These are phyloP conservation scores for Cyberlindnera galapagoensis DNA, from an alignment of 805 yeast species.

Conservation along the genomic window DNA sequence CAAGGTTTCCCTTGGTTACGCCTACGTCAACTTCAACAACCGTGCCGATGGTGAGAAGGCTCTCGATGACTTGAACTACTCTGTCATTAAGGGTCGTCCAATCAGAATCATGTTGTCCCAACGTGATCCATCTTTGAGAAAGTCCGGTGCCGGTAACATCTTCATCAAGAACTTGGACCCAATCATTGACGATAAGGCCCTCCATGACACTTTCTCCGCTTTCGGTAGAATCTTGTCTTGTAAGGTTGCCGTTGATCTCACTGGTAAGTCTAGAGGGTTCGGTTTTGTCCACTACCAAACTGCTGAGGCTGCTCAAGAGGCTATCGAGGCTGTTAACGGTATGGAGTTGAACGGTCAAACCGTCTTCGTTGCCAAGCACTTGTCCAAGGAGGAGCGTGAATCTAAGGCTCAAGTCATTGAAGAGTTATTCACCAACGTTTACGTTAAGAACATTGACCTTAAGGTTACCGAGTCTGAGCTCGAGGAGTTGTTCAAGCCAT, in stretches of 20 bases:
- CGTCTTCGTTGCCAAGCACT: conserved; percentile 93
- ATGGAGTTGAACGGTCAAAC: conserved; percentile 95
- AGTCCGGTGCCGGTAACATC: conserved; percentile 92
- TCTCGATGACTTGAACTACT: conserved; percentile 90
- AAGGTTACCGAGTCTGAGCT: conserved; percentile 70
- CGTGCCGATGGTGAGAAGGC: conserved; percentile 89
- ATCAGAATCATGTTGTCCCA: conserved; percentile 99
- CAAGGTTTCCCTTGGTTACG: conserved; percentile 95
- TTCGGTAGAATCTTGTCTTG: conserved; percentile 94
- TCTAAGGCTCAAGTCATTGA: conserved; percentile 84
- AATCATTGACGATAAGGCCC: conserved; percentile 96
- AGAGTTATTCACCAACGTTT: conserved; percentile 93
- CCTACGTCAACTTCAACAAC: conserved; percentile 93
- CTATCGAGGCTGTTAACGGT: conserved; percentile 96
- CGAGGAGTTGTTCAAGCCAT: conserved; percentile 60
- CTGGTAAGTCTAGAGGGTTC: conserved; percentile 89
- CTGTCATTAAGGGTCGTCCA: conserved; percentile 88
- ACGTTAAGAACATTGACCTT: conserved; percentile 80
- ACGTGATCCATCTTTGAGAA: conserved; percentile 94
- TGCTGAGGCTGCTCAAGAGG: conserved; percentile 87
- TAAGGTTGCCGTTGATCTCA: conserved; percentile 92
- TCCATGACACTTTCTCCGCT: conserved; percentile 95
- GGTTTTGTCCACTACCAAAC: conserved; percentile 97
- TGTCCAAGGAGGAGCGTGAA: conserved; percentile 89
- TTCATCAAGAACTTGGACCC: conserved; percentile 98